Conservation (phyloP, 2,329 filamentous ascomycete genomes). For the Cercospora sp. region DNA sequence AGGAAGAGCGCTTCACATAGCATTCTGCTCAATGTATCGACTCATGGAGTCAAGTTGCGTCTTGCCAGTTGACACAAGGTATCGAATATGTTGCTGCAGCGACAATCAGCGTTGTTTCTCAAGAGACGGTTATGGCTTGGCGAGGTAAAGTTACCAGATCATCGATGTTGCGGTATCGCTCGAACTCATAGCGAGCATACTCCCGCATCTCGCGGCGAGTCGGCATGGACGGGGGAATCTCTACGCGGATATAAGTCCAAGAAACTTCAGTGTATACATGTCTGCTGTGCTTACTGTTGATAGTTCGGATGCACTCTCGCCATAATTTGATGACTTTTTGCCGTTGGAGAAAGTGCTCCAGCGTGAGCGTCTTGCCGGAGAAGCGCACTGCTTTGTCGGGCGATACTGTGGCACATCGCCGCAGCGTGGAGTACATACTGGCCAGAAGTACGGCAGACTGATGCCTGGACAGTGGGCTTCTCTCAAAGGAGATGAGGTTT, state of each 20-base stretch:
- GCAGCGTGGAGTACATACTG: conserved; percentile 22
- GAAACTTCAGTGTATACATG: no score
- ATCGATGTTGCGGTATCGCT: conserved; percentile 48
- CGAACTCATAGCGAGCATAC: conserved; percentile 54
- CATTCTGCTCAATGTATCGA: conserved; percentile 41
- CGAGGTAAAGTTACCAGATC: conserved; percentile 45
- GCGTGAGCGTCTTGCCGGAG: conserved; percentile 37
- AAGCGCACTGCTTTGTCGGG: conserved; percentile 36
- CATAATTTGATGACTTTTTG: conserved; percentile 50
- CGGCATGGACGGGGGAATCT: conserved; percentile 38
- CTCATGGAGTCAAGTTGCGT: conserved; percentile 55
- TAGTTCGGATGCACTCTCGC: conserved; percentile 51
- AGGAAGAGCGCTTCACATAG: neutral
- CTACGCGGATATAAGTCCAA: conserved; percentile 23
- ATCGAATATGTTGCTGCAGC: conserved; percentile 49
- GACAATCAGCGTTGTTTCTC: conserved; percentile 19
- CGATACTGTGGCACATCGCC: conserved; percentile 36
- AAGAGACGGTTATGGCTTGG: neutral
- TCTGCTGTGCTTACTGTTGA: conserved; percentile 26
- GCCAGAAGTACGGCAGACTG: neutral
- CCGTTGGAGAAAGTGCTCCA: conserved; percentile 53
- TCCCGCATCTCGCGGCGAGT: conserved; percentile 48
- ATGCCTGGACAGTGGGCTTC: no score
- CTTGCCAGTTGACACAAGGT: conserved; percentile 53
- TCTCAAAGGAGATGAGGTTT: neutral